Evolutionary conservation across 2,329 filamentous ascomycete genomes (phyloP), one percentile per base, ranked within the genome.

Genomic region (Berkeleyomyces basicola): DNA sequence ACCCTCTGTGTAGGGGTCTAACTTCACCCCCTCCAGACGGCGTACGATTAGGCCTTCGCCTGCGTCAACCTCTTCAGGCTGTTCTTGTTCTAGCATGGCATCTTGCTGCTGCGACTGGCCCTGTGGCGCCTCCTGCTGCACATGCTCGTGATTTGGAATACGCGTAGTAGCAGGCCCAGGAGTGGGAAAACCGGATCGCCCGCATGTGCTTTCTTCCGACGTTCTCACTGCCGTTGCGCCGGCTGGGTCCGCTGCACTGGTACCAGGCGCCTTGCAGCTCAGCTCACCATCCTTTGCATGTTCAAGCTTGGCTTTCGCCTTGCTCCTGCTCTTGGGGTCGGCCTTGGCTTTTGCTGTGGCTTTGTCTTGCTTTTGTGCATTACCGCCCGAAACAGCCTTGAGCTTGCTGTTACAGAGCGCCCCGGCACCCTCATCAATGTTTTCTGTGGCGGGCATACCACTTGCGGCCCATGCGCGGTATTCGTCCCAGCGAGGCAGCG

Each of bases 401-500:
- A 74, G 66, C 23, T 67, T 72, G 53, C 71, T 72, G 61, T 74
- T 74, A 63, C 70, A 71, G 44, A 77, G 68, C 31, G 68, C 69
- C 60, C 74, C 72, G 66, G 75, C 72, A 62, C 76, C 75, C 63
- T 75, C 72, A 64, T 77, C 74, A 62, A 73, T 72, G 10, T 78
- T 70, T 61, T 63, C 59, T 33, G 78, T 75, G 40, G 78, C 73
- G 61, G 76, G 75, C 61, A 76, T 76, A 53, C 78, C 77, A 46
- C 63, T 80, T 42, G 46, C 33, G 7, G 58, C 47, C 47, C 47
- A 49, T 3, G 36, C 60, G 6, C 63, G 63, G 42, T 65, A 61
- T 47, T 65, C 76, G 66, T 85, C 78, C 78, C 81, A 85, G 14
- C 72, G 79, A 3, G 82, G 82, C 36, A 86, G 72, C 31, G 82